Evolutionary conservation across 2,329 filamentous ascomycete species (phyloP), one percentile per base, ranked within the genome.

Genomic region (Aspergillus sp.): DNA sequence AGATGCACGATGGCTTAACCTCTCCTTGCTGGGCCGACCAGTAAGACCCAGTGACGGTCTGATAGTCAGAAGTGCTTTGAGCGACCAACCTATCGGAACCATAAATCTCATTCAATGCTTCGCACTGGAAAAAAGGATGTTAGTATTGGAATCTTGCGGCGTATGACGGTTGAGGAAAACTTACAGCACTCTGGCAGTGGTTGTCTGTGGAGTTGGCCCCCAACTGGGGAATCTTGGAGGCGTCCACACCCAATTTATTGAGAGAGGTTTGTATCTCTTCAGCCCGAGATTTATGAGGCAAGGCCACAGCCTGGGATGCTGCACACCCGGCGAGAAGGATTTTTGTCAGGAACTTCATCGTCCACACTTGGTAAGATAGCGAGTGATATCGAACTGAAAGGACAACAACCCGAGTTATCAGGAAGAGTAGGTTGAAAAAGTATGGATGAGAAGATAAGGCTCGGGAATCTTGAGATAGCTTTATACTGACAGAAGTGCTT

Each of bases 1-100:
- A 73, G 39, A 73, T 63, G 45, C 74, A 76, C 43, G 59, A 55
- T 1, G 75, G 75, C 35, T 68, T 61, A 12, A 71, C 68, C 39
- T 67, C 64, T 19, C 61, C 68, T 62, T 77, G 74, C 59, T 77
- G 73, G 17, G 66, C 61, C 2, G 73, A 73, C 73, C 74, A 76
- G 56, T 73, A 76, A 1, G 65, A 61, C 12, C 35, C 49, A 9
- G 64, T 68, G 55, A 63, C 64, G 37, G 58, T 62, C 15, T 52
- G 55, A 52, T 68, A 68, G 12, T 54, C 58, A 5, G 59, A n/a
- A 17, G 60, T 61, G n/a, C 60, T 55, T 33, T 59, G 59, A 2
- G 47, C 39, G 15, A 66, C 56, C 12, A 68, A 58, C 37, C 61
- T 52, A 14, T 49, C 44, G 1, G 61, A 33, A 8, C 62, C 62